Evolutionary conservation across 1,139 yeast species (phyloP).

Genomic region (Chernovozyma aurita): DNA sequence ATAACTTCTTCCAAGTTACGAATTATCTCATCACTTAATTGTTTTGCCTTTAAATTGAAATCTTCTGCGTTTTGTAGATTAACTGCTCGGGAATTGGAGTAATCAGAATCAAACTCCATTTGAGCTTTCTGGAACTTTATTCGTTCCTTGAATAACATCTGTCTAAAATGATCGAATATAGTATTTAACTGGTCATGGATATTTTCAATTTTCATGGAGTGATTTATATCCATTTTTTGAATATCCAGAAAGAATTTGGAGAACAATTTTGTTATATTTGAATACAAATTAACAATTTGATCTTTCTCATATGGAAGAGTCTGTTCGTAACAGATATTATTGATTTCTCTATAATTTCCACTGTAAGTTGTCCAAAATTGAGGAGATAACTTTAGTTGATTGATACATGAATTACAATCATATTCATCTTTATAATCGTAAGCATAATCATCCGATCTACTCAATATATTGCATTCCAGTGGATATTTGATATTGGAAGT

Average conservation of each 20-base stretch:
- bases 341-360: constrained; percentile 50
- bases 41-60: not conserved
- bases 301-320: constrained; percentile 50
- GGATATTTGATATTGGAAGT: constrained; percentile 39
- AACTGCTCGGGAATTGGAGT: not conserved
- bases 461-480: constrained; percentile 16
- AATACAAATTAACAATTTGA: constrained; percentile 41
- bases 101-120: not conserved
- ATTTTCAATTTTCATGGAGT: not conserved
- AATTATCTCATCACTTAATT: not conserved
- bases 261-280: constrained; percentile 40
- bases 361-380: constrained; percentile 62
- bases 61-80: not conserved
- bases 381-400: constrained; percentile 35
- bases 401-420: constrained; percentile 31
- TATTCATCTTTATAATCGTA: constrained; percentile 8
- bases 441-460: not conserved
- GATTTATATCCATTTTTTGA: not conserved
- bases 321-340: constrained; percentile 46
- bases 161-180: not conserved
- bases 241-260: not conserved
- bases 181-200: not conserved
- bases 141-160: not conserved
- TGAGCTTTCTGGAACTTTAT: not conserved
- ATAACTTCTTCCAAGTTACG: not conserved